Evolutionary conservation across 176 grass and related monocot genomes (phyloP).

Genomic region (Carex myosuroides): DNA sequence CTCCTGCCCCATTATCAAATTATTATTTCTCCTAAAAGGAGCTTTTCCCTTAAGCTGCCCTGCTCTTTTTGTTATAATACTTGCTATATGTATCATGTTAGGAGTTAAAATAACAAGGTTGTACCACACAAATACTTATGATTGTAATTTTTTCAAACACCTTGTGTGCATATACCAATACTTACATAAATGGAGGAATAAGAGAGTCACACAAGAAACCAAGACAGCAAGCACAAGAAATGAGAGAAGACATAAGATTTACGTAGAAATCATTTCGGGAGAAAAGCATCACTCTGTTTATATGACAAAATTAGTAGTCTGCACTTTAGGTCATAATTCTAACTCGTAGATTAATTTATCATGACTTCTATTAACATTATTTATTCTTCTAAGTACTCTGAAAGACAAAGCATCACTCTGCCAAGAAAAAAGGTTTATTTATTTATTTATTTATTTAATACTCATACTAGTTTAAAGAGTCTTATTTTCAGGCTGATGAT

Average conservation of each 20-base stretch:
- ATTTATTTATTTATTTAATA: not conserved
- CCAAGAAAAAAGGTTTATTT: not conserved
- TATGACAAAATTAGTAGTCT: not conserved
- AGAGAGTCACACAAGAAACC: too few species aligned
- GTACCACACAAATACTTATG: too few species aligned
- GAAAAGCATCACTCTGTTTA: too few species aligned
- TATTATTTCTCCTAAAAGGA: not conserved
- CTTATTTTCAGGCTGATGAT: not conserved
- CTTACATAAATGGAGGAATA: too few species aligned
- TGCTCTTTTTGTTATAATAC: not conserved
- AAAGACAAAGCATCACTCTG: not conserved
- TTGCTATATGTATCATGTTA: not conserved
- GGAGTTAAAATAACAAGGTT: too few species aligned
- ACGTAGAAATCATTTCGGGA: too few species aligned
- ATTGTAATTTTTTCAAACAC: too few species aligned
- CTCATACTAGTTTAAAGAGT: not conserved
- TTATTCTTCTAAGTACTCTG: not conserved
- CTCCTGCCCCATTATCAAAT: not conserved
- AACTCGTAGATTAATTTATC: not conserved
- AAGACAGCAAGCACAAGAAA: too few species aligned
- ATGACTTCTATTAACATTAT: not conserved
- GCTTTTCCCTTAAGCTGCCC: not conserved
- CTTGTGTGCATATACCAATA: too few species aligned
- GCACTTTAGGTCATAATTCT: not conserved
- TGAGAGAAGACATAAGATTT: too few species aligned